Evolutionary conservation across 2,329 filamentous ascomycete genomes (phyloP).

Genomic region (Stylonectria norvegica): DNA sequence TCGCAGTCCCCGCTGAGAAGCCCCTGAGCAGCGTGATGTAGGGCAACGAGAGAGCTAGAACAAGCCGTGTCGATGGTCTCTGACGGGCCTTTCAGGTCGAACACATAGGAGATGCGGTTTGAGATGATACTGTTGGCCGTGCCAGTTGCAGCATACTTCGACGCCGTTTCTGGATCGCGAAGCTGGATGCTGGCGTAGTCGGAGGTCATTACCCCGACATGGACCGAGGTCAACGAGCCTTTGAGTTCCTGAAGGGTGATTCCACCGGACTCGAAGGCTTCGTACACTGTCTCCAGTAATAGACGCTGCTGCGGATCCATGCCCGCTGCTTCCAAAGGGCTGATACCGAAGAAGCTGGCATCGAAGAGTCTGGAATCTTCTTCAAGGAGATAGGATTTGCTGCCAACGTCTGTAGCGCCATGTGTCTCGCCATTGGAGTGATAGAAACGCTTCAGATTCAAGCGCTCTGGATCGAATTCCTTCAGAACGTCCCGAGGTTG

Average conservation of each 20-base stretch:
- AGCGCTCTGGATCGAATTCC: slow-evolving; percentile 2
- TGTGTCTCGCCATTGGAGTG: slow-evolving; percentile 1
- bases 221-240: slow-evolving; percentile 12
- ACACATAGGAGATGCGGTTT: slow-evolving; percentile 36
- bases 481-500: slow-evolving; percentile 3
- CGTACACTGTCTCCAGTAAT: slow-evolving; percentile 39
- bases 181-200: slow-evolving; percentile 12
- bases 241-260: slow-evolving; percentile 26
- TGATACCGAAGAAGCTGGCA: slow-evolving; percentile 38
- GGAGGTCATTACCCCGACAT: slow-evolving; percentile 13
- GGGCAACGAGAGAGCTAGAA: slow-evolving; percentile 31
- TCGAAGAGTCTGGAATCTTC: slow-evolving; percentile 34
- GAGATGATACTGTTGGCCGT: slow-evolving; percentile 30
- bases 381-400: slow-evolving; percentile 29
- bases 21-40: slow-evolving; percentile 22
- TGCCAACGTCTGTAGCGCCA: slow-evolving; percentile 11
- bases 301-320: slow-evolving; percentile 43
- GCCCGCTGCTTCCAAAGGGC: slow-evolving; percentile 33
- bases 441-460: slow-evolving; percentile 3
- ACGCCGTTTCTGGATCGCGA: slow-evolving; percentile 10
- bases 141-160: slow-evolving; percentile 21
- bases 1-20: slow-evolving; percentile 32
- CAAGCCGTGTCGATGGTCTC: slow-evolving; percentile 36
- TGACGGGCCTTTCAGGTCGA: slow-evolving; percentile 35
- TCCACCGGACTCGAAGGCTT: slow-evolving; percentile 39